Evolutionary conservation across 2,329 filamentous ascomycete genomes (phyloP).

Genomic region (Aphanocladium album): DNA sequence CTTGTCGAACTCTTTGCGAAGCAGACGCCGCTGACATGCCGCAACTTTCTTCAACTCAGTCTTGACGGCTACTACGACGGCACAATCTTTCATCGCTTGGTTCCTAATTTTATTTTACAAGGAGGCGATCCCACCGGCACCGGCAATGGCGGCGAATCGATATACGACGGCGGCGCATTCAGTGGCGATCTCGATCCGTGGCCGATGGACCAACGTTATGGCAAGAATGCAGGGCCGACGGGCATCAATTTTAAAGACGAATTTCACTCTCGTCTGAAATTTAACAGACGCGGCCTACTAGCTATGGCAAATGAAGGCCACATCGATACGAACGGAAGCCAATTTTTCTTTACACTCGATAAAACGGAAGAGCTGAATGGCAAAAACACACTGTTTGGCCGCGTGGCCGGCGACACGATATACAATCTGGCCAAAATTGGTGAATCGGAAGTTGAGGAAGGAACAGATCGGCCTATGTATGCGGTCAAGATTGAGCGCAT

Average conservation of each 20-base stretch:
- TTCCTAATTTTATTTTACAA: constrained; percentile 89
- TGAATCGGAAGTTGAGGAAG: constrained; percentile 75
- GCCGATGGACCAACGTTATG: constrained; percentile 62
- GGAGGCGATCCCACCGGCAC: constrained; percentile 93
- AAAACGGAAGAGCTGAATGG: constrained; percentile 80
- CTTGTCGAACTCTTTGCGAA: constrained; percentile 92
- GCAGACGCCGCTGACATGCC: constrained; percentile 83
- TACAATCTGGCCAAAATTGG: constrained; percentile 95
- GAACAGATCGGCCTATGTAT: constrained; percentile 78
- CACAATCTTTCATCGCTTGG: constrained; percentile 89
- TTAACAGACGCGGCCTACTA: constrained; percentile 81
- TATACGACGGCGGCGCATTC: constrained; percentile 79
- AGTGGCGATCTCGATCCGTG: constrained; percentile 67
- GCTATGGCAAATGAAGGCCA: constrained; percentile 92
- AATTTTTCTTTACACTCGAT: constrained; percentile 93
- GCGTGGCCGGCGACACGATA: constrained; percentile 88
- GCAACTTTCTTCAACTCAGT: constrained; percentile 93
- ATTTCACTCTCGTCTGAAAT: constrained; percentile 86
- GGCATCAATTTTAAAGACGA: constrained; percentile 72
- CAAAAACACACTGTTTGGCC: constrained; percentile 90
- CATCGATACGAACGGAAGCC: constrained; percentile 79
- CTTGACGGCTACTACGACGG: constrained; percentile 93
- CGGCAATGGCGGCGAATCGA: constrained; percentile 84
- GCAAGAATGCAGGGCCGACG: constrained; percentile 53
- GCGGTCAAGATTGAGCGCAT: constrained; percentile 70